Evolutionary conservation across 1,284 basidiomycete species (phyloP), one percentile per base, ranked within the genome.

Genomic region (Sporisorium graminicola): DNA sequence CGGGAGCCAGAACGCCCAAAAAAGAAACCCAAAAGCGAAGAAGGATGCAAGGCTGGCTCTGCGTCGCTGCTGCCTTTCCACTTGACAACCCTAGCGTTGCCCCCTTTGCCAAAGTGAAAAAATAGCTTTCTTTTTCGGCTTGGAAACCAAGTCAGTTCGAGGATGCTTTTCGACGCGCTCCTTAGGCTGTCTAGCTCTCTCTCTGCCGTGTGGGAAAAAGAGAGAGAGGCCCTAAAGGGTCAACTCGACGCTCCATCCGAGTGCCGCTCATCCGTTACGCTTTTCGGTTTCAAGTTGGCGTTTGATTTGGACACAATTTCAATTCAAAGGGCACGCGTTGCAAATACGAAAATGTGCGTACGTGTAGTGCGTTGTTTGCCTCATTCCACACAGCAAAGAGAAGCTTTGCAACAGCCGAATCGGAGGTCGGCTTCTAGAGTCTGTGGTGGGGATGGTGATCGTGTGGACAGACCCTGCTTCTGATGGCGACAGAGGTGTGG

Each of bases 321-420:
- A 26, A 50, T 29, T 29, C 29, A n/a, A 31, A 26, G 29, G 16
- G 18, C 50, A 16, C n/a, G 26, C n/a, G 5, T 52, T 35, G 18
- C 33, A 24, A 26, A 46, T 44, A 46, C 40, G 52, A 56, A 42
- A 47, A 52, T 43, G 55, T 58, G 63, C 61, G 54, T 63, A 58
- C 27, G 37, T 3, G 12, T 24, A 22, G 18, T 1, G 3, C 37
- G 13, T 40, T 40, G 40, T 43, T 43, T 20, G 40, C 40, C n/a
- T 20, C 9, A 9, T 20, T n/a, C 40, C 4, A 43, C 40, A 9
- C n/a, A 40, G 37, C n/a, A n/a, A n/a, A n/a, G n/a, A n/a, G n/a
- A n/a, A 40, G 37, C 37, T 40, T 18, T 18, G 2, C 18, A 3
- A n/a, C 40, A 4, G 9, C 29, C 29, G 40, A 9, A 43, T 18